Evolutionary conservation across 768 basidiomycete species (phyloP), one percentile per base, ranked within the genome.

Genomic region (Omphalotus guepiniiformis): DNA sequence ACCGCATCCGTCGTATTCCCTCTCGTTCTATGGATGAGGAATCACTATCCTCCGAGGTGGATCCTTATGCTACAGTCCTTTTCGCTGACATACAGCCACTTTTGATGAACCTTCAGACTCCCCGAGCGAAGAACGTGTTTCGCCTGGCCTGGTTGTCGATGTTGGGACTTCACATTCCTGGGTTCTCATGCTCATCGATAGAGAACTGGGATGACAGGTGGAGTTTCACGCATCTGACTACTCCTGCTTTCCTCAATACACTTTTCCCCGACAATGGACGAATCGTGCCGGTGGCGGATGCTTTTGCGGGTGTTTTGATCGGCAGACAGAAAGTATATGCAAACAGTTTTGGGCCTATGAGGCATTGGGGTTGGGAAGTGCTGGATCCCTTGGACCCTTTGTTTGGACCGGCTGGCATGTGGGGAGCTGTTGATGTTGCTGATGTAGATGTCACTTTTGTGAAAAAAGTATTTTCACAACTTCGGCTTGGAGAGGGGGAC

Each of bases 11-110:
- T 18, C 58, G 63, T 32, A 55, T 82, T 2, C 80, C 88, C n/a
- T 62, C 70, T 6, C 79, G 82, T 40, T 79, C 82, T 2, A 64
- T 67, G 6, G 70, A 82, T 48, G 70, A 75, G 4, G 67, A 66
- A 16, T 67, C 67, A 16, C 68, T 73, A 21, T 60, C 66, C 15
- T n/a, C n/a, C n/a, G n/a, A n/a, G n/a, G n/a, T n/a, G n/a, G 90
- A 93, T 59, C 90, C 89, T 5, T 89, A 87, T 57, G 69, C 80
- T 2, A 80, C 75, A 3, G 74, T 92, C 26, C 65, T 93, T 13
- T 85, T 93, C 60, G 72, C 77, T 27, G 90, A 93, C 56, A 74
- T 93, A 51, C 77, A 78, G 18, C 62, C 76, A 3, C 62, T 82
- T 25, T 62, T 91, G 12, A 62, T 88, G 37, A 52, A 70, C 39